phyloP scores from a whole-genome alignment of 129 eudicot genomes.

The Helianthus tuberosus region DNA sequence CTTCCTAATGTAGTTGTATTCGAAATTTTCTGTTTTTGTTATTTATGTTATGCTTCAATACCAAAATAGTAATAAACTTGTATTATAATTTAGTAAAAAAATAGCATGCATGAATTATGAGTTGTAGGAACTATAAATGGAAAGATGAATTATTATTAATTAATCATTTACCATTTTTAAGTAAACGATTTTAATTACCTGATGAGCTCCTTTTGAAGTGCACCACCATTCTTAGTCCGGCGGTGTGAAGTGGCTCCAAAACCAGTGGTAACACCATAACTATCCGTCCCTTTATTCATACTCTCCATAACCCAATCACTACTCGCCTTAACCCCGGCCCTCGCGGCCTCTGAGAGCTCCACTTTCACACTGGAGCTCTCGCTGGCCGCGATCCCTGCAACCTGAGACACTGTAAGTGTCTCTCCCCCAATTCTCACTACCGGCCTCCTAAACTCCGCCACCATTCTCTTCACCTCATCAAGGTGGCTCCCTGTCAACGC shows the following conservation, averaged over 20 bases:
- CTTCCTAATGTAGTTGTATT: no score
- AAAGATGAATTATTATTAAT: no score
- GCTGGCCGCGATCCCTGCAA: constrained; percentile 66
- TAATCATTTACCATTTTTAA: no score
- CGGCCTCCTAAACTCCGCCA: constrained; percentile 67
- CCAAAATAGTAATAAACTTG: background rate
- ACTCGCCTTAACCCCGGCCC: constrained; percentile 73
- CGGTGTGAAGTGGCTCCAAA: constrained; percentile 83
- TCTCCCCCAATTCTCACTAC: constrained; percentile 70
- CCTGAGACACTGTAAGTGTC: constrained; percentile 64
- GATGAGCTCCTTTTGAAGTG: constrained; percentile 80
- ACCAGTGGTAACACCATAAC: constrained; percentile 76
- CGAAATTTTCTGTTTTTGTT: no score
- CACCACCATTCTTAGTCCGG: constrained; percentile 75
- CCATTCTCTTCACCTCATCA: constrained; percentile 81
- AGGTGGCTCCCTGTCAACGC: constrained; percentile 72
- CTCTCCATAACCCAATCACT: constrained; percentile 91
- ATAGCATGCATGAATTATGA: background rate
- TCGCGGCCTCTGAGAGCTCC: constrained; percentile 71
- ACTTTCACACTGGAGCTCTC: constrained; percentile 44
- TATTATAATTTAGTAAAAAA: background rate
- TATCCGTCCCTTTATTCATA: constrained; percentile 71
- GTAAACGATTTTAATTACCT: constrained; percentile 40
- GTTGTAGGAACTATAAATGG: background rate
- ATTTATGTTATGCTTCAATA: no score